These are phyloP conservation scores for Rhizopogon salebrosus DNA, from an alignment of 768 basidiomycete genomes.

Conservation along the genomic window DNA sequence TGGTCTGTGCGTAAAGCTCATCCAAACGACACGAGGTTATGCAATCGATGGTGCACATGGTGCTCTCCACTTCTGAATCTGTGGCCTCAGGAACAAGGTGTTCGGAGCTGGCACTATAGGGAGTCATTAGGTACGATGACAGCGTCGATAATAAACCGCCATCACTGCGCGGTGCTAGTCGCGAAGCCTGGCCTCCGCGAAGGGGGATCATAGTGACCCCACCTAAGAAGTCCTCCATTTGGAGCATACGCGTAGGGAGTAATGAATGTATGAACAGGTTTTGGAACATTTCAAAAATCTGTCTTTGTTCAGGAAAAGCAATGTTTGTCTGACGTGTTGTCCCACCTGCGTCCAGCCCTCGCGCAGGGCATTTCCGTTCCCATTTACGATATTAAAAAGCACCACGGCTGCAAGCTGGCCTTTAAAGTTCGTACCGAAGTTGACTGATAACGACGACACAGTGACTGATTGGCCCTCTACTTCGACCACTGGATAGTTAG, in stretches of 20 bases:
- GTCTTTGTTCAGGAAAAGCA: not conserved
- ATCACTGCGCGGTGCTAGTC: constrained; percentile 62
- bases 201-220: constrained; percentile 91
- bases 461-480: constrained; percentile 88
- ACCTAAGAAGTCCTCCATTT: constrained; percentile 99
- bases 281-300: constrained; percentile 99
- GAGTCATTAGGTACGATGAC: constrained; percentile 95
- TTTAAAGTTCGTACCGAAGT: constrained; percentile 92
- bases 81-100: constrained; percentile 81
- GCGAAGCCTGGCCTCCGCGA: constrained; percentile 63
- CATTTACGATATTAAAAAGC: constrained; percentile 95
- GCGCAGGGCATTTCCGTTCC: constrained; percentile 88
- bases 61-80: constrained; percentile 88
- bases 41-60: constrained; percentile 92
- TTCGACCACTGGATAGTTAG: constrained; percentile 84
- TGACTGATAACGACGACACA: constrained; percentile 86
- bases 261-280: constrained; percentile 93
- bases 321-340: not conserved
- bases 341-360: constrained; percentile 91
- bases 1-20: constrained; percentile 89
- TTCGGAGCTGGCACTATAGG: constrained; percentile 77
- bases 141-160: constrained; percentile 91
- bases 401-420: constrained; percentile 96
- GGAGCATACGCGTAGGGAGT: constrained; percentile 83
- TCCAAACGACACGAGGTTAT: constrained; percentile 91